Base-by-base conservation (phyloP, 148 eudicot genomes). In the Pharnaceum exiguum region DNA sequence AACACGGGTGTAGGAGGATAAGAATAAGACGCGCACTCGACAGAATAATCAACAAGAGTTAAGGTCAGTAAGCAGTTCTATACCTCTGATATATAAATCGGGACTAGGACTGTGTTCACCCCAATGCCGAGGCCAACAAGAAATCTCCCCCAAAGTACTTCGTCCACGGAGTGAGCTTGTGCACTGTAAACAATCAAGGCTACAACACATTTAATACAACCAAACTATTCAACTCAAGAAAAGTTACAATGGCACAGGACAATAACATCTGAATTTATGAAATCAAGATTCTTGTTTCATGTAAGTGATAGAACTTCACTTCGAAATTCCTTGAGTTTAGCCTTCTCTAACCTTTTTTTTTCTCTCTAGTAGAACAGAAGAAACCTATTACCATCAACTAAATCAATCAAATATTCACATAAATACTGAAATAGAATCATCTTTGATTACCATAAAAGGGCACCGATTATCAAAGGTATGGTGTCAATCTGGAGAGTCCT, bases 61-160 rank as follows among this genome's bases (percentile, higher is more conserved):
- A 58, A 19, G 36, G 38, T 17, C 16, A 31, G 16, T 45, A 63
- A 50, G 40, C 3, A 18, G n/a, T 15, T 40, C 19, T 3, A 28
- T n/a, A 87, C 95, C 95, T 87, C 95, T 63, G 90, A 84, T 63
- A 87, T 84, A 54, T 87, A 87, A 54, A 87, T 75, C 46, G 95
- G 87, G 57, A 87, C 90, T 33, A 87, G 83, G 60, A 75, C 95
- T 12, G 95, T 84, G 77, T 84, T 82, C 67, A 81, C 85, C 25
- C 95, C 95, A 68, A 87, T 84, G 45, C 95, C 95, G 55, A 84
- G 87, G 63, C 95, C 95, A 27, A 84, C 87, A 50, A 87, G 79
- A 70, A 87, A 87, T 59, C 95, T 85, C 73, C 90, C 95, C 72
- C 58, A 77, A 19, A 87, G 72, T 51, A 87, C 78, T 65, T 79